A percentile compares a stretch with the other conserved stretches of the same genome.
phyloP scores from a whole-genome alignment of 495 filamentous ascomycete genomes.

The Aspergillus hancockii region DNA sequence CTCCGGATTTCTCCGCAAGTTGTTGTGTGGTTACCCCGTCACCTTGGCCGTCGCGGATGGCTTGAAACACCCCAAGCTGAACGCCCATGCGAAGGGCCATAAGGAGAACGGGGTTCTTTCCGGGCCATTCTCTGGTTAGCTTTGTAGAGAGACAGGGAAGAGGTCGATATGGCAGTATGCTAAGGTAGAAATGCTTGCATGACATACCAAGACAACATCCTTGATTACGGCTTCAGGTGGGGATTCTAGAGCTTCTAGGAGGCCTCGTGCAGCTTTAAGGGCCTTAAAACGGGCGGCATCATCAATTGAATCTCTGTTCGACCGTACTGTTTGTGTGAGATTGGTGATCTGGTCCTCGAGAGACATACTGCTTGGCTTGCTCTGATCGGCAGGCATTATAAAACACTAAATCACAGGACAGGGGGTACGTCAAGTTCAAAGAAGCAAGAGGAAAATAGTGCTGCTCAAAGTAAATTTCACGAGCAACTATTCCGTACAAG shows the following conservation, averaged over 20 bases:
- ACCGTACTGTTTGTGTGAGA: not conserved
- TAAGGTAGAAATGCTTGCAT: not conserved
- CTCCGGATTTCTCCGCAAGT: constrained; percentile 19
- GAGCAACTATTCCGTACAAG: too few relatives aligned
- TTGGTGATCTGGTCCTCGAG: constrained; percentile 11
- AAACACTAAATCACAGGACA: too few relatives aligned
- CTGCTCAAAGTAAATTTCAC: too few relatives aligned
- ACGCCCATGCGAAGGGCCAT: constrained; percentile 25
- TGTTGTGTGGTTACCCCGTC: constrained; percentile 9
- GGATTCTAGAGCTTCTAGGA: constrained; percentile 22
- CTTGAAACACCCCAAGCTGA: constrained; percentile 19
- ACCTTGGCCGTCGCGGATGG: constrained; percentile 9
- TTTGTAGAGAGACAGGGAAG: too few relatives aligned
- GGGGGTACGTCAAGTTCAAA: too few relatives aligned
- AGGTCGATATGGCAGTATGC: too few relatives aligned
- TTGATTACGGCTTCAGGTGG: constrained; percentile 20
- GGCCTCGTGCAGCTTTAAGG: constrained; percentile 5
- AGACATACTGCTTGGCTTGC: not conserved
- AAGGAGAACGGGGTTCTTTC: constrained; percentile 13
- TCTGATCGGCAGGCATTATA: not conserved
- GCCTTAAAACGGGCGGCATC: constrained; percentile 11
- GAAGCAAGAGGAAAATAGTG: too few relatives aligned
- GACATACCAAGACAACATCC: constrained; percentile 21
- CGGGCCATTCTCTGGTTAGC: too few relatives aligned
- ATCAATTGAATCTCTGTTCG: constrained; percentile 3